These are phyloP conservation scores for Bidens hawaiensis DNA, from an alignment of 140 eudicot genomes.

Conservation along the genomic window DNA sequence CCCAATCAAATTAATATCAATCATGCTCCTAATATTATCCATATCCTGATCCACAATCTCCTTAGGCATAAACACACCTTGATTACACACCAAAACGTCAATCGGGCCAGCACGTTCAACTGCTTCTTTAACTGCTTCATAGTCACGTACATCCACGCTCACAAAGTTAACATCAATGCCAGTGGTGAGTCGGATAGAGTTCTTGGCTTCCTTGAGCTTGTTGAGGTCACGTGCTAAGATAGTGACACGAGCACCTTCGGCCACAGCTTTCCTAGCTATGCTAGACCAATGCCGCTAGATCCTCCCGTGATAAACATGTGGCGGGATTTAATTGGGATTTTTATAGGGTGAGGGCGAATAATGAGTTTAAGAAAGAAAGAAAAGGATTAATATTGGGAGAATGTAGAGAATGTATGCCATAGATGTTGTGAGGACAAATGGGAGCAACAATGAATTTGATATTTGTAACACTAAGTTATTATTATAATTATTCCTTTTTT, in stretches of 20 bases:
- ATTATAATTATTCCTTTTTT: too few relatives aligned
- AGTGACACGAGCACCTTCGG: slow-evolving; percentile 71
- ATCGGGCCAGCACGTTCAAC: slow-evolving; percentile 53
- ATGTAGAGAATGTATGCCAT: not conserved
- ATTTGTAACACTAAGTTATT: too few relatives aligned
- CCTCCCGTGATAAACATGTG: slow-evolving; percentile 95
- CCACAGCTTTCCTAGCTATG: slow-evolving; percentile 62
- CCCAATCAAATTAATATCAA: slow-evolving; percentile 75
- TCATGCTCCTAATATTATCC: slow-evolving; percentile 56
- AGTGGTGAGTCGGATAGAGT: slow-evolving; percentile 54
- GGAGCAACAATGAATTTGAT: not conserved
- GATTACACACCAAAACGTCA: slow-evolving; percentile 75
- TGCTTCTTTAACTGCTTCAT: slow-evolving; percentile 45
- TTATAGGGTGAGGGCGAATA: slow-evolving; percentile 60
- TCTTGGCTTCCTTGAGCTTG: slow-evolving; percentile 59
- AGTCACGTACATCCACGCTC: slow-evolving; percentile 73
- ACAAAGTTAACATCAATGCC: slow-evolving; percentile 55
- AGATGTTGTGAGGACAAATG: not conserved
- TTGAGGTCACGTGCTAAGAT: slow-evolving; percentile 55
- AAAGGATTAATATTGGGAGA: slow-evolving; percentile 28
- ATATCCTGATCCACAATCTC: slow-evolving; percentile 54
- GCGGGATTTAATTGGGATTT: slow-evolving; percentile 63
- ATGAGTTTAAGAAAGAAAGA: slow-evolving; percentile 59
- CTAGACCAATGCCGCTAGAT: slow-evolving; percentile 90
- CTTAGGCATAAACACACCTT: slow-evolving; percentile 69